These are phyloP conservation scores for Patellifolia procumbens DNA, from an alignment of 179 eudicot genomes.

Conservation along the genomic window DNA sequence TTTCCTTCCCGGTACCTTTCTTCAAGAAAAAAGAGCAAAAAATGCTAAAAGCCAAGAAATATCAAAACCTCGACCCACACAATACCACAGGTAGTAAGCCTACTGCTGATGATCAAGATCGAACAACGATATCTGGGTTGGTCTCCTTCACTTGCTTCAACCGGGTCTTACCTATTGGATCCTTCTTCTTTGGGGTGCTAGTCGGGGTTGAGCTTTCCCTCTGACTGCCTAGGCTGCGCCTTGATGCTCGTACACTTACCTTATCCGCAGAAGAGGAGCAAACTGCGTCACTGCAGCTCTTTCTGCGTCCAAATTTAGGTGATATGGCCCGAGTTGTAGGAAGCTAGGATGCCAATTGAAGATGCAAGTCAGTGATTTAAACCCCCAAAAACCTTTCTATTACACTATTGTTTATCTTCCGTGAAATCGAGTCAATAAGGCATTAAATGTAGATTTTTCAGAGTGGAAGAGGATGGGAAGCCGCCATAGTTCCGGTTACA, in stretches of 20 bases:
- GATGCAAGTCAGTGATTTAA: constrained; percentile 28
- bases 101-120: constrained; percentile 33
- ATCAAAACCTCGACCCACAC: constrained; percentile 22
- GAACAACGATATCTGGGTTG: constrained; percentile 39
- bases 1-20: constrained; percentile 11
- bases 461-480: background rate
- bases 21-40: constrained; percentile 1
- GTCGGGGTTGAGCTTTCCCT: constrained; percentile 32
- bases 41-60: constrained; percentile 30
- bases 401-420: background rate
- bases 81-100: constrained; percentile 20
- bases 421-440: constrained; percentile 11
- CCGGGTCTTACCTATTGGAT: constrained; percentile 24
- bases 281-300: constrained; percentile 48
- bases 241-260: constrained; percentile 20
- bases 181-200: constrained; percentile 38
- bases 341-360: constrained; percentile 34
- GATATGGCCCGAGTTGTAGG: constrained; percentile 57
- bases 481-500: background rate
- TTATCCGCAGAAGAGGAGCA: constrained; percentile 36
- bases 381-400: background rate
- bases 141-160: constrained; percentile 32
- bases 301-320: constrained; percentile 48
- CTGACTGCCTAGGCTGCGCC: constrained; percentile 47
- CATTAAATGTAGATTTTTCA: background rate